Percentiles rank a stretch among this genome's conserved stretches.
These are phyloP conservation scores for Didymella pomorum DNA, from an alignment of 2,329 filamentous ascomycete genomes.

Conservation along the genomic window DNA sequence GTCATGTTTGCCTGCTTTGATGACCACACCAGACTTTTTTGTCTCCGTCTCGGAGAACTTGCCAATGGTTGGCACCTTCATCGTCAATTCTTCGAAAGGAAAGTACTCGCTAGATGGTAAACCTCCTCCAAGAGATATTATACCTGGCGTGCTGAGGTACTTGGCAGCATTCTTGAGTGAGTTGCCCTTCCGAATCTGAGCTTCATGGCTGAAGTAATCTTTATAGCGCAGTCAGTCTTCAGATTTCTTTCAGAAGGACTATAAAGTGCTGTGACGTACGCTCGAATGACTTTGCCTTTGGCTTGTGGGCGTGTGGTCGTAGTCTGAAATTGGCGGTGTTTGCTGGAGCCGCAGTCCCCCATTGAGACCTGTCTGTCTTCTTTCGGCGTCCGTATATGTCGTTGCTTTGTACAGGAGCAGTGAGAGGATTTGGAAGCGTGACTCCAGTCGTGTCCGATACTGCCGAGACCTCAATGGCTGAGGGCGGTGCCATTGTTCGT, in stretches of 20 bases:
- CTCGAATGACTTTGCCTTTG: conserved; percentile 83
- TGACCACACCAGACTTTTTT: conserved; percentile 63
- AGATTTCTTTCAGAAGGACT: neutral
- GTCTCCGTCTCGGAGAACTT: conserved; percentile 76
- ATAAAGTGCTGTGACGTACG: conserved; percentile 64
- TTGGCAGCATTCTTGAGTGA: conserved; percentile 85
- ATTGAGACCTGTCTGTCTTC: conserved; percentile 74
- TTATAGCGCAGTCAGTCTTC: conserved; percentile 5
- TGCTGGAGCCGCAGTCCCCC: conserved; percentile 78
- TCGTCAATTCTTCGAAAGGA: conserved; percentile 79
- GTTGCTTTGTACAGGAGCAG: conserved; percentile 60
- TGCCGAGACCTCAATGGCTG: conserved; percentile 53
- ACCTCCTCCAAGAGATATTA: conserved; percentile 93
- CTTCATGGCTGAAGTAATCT: conserved; percentile 58
- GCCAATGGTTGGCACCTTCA: conserved; percentile 75
- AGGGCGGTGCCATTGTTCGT: conserved; percentile 43
- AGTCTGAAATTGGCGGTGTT: conserved; percentile 84
- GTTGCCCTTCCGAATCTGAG: conserved; percentile 62
- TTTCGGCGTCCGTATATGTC: conserved; percentile 72
- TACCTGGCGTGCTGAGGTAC: conserved; percentile 78
- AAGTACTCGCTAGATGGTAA: conserved; percentile 91
- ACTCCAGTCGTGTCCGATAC: conserved; percentile 58
- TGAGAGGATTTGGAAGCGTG: conserved; percentile 61
- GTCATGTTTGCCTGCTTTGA: conserved; percentile 85
- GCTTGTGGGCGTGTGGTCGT: conserved; percentile 68